A percentile compares a stretch with the other conserved stretches of the same genome.
phyloP scores from a whole-genome alignment of 805 yeast genomes.

The Yamadazyma phyllophila region DNA sequence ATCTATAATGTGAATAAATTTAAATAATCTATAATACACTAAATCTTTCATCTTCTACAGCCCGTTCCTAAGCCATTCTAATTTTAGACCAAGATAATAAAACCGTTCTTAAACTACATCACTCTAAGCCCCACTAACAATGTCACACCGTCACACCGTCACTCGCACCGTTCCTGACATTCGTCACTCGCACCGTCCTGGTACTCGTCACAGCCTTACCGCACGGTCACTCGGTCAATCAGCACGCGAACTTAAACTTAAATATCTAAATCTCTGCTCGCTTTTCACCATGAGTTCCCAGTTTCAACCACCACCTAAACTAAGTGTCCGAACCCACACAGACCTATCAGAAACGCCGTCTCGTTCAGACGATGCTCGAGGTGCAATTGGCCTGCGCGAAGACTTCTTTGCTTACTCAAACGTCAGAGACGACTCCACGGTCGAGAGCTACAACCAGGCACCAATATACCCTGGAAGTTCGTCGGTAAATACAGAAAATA shows the following conservation, averaged over 20 bases:
- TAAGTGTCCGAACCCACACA: not conserved
- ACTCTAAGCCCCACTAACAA: too few relatives aligned
- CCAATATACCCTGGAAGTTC: not conserved
- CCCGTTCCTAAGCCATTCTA: too few relatives aligned
- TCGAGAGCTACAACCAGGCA: not conserved
- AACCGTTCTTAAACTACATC: too few relatives aligned
- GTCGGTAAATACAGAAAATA: not conserved
- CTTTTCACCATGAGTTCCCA: not conserved
- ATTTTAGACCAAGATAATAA: too few relatives aligned
- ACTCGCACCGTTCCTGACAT: too few relatives aligned
- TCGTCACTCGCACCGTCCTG: too few relatives aligned
- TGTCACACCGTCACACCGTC: too few relatives aligned
- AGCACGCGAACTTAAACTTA: not conserved
- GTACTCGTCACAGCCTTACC: not conserved
- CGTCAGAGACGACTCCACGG: not conserved
- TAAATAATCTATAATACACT: too few relatives aligned
- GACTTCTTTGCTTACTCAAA: slow-evolving; percentile 1
- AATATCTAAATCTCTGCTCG: not conserved
- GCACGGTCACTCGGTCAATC: not conserved
- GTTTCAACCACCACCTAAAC: not conserved
- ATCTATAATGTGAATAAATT: too few relatives aligned
- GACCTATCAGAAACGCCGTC: not conserved
- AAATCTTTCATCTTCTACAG: too few relatives aligned
- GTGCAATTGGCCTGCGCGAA: not conserved
- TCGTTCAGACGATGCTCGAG: not conserved